phyloP scores from a whole-genome alignment of 1,139 yeast genomes.

The Blastobotrys capitulatus region DNA sequence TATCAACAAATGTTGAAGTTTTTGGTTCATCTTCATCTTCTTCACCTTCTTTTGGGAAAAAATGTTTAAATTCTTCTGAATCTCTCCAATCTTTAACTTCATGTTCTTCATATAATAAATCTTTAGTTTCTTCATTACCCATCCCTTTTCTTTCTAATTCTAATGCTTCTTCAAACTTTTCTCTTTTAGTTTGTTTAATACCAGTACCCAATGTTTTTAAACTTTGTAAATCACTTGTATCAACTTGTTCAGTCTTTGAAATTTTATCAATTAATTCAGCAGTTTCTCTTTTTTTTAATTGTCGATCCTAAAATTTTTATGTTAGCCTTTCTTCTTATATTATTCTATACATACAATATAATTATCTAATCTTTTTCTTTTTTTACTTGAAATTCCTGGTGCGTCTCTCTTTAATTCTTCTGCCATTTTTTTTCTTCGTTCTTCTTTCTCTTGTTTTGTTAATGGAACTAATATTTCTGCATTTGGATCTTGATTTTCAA shows the following conservation, averaged over 20 bases:
- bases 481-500: slow-evolving; percentile 43
- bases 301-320: slow-evolving; percentile 56
- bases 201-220: slow-evolving; percentile 78
- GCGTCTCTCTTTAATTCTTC: slow-evolving; percentile 57
- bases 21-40: slow-evolving; percentile 11
- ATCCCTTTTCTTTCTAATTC: slow-evolving; percentile 69
- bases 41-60: neutral
- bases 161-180: slow-evolving; percentile 69
- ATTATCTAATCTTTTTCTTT: slow-evolving; percentile 55
- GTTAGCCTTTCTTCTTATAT: neutral
- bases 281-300: slow-evolving; percentile 83
- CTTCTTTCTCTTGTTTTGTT: slow-evolving; percentile 51
- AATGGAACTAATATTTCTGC: slow-evolving; percentile 52
- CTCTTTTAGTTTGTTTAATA: slow-evolving; percentile 55
- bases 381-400: slow-evolving; percentile 63
- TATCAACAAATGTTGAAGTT: slow-evolving; percentile 60
- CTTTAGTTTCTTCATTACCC: slow-evolving; percentile 57
- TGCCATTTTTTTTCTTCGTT: slow-evolving; percentile 59
- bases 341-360: slow-evolving; percentile 35
- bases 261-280: slow-evolving; percentile 70
- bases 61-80: slow-evolving; percentile 25
- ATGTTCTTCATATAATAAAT: slow-evolving; percentile 64
- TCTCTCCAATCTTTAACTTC: slow-evolving; percentile 61
- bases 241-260: slow-evolving; percentile 51
- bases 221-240: slow-evolving; percentile 61